Evolutionary conservation across 352 stramenopile species (phyloP).

Genomic region (Lagenidium giganteum): DNA sequence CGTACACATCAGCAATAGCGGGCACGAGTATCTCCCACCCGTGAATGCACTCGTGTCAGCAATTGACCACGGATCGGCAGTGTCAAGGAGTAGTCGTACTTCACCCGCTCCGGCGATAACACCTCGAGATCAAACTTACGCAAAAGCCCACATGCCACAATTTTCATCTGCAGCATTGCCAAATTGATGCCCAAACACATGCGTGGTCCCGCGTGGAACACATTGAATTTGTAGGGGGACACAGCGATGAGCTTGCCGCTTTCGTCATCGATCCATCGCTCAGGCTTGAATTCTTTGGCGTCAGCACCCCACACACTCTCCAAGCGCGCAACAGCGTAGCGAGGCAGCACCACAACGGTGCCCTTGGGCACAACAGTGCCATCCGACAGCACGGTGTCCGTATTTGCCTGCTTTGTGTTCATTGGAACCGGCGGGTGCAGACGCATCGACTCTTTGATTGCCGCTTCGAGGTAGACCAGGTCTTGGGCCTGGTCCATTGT

Average conservation of each 20-base stretch:
- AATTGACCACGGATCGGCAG: constrained; percentile 3
- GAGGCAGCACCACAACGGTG: constrained; percentile 20
- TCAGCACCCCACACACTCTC: constrained; percentile 31
- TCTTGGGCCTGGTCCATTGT: constrained; percentile 12
- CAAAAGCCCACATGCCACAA: constrained; percentile 30
- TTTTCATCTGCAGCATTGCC: constrained; percentile 53
- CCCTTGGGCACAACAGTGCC: constrained; percentile 26
- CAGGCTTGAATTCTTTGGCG: constrained; percentile 30
- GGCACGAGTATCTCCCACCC: too few relatives aligned
- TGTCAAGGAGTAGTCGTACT: constrained; percentile 5
- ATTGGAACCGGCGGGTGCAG: constrained; percentile 33
- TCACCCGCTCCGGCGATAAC: background rate
- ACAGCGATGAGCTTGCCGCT: constrained; percentile 21
- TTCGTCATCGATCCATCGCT: constrained; percentile 28
- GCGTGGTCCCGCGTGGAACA: constrained; percentile 44
- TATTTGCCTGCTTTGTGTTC: constrained; percentile 20
- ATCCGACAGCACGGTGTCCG: constrained; percentile 27
- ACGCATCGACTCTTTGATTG: constrained; percentile 28
- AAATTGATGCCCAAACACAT: constrained; percentile 37
- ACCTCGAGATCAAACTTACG: constrained; percentile 22
- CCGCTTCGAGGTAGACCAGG: constrained; percentile 17
- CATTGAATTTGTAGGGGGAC: constrained; percentile 36
- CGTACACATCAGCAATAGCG: too few relatives aligned
- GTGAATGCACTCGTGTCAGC: too few relatives aligned
- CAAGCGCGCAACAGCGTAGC: constrained; percentile 33